phyloP scores from a whole-genome alignment of 2,329 filamentous ascomycete genomes.

The Penicillium sp. region DNA sequence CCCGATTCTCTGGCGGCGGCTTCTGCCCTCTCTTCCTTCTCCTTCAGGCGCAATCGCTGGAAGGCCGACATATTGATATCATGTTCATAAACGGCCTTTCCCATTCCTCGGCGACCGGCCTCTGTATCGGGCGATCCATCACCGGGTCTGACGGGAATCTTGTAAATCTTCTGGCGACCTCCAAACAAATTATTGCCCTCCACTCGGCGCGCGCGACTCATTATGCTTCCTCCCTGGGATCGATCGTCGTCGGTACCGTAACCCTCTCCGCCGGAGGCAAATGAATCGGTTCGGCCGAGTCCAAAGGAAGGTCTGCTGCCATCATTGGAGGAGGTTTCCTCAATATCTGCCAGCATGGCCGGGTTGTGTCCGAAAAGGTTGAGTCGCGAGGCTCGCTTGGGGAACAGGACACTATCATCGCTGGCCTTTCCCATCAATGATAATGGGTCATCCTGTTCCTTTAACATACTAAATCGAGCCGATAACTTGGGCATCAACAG shows the following conservation, averaged over 20 bases:
- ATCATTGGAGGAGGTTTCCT: conserved; percentile 81
- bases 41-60: conserved; percentile 66
- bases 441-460: conserved; percentile 88
- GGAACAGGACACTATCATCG: conserved; percentile 88
- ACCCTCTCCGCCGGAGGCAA: conserved; percentile 59
- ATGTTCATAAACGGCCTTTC: conserved; percentile 76
- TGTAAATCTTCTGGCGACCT: conserved; percentile 93
- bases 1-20: conserved; percentile 43
- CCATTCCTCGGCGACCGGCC: conserved; percentile 49
- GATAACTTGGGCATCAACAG: conserved; percentile 93
- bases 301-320: conserved; percentile 61
- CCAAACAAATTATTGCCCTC: conserved; percentile 95
- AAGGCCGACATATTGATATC: conserved; percentile 83
- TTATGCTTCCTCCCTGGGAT: conserved; percentile 66
- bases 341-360: conserved; percentile 74
- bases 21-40: conserved; percentile 53
- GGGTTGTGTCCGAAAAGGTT: conserved; percentile 68
- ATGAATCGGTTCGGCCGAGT: conserved; percentile 64
- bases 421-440: conserved; percentile 91
- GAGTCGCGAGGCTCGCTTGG: conserved; percentile 76
- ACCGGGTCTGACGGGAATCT: conserved; percentile 62
- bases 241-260: conserved; percentile 67
- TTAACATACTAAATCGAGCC: conserved; percentile 92
- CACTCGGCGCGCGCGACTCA: conserved; percentile 76
- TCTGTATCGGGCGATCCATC: conserved; percentile 30